These are phyloP conservation scores for Suaeda aralocaspica DNA, from an alignment of 148 eudicot genomes.

Conservation along the genomic window DNA sequence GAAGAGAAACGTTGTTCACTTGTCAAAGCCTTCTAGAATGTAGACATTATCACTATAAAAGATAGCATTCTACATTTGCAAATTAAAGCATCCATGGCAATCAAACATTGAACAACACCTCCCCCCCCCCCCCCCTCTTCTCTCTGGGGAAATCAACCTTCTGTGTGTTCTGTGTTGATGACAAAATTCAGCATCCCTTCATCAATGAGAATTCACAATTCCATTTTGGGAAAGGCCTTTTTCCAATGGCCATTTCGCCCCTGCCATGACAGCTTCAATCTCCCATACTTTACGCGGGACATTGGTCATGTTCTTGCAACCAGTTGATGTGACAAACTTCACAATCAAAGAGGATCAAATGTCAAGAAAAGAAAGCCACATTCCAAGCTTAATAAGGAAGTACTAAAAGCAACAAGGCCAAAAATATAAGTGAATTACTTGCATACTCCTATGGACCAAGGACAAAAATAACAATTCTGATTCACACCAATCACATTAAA, in stretches of 20 bases:
- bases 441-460: not conserved
- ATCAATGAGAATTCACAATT: conserved; percentile 2
- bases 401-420: not conserved
- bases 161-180: not conserved
- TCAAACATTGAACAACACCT: too few relatives aligned
- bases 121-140: too few relatives aligned
- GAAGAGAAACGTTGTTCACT: not conserved
- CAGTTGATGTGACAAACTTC: conserved; percentile 62
- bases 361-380: not conserved
- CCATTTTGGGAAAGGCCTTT: conserved; percentile 13
- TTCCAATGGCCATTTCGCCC: conserved; percentile 71
- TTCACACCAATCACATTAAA: not conserved
- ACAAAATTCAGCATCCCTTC: not conserved
- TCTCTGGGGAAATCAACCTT: not conserved
- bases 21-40: not conserved
- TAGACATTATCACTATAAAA: not conserved
- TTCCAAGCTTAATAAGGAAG: not conserved
- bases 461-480: not conserved
- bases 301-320: conserved; percentile 87
- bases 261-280: conserved; percentile 94
- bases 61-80: not conserved
- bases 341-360: conserved; percentile 6
- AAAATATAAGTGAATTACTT: not conserved
- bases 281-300: conserved; percentile 70
- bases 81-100: too few relatives aligned